Conservation (phyloP, 192 early-diverging fungal species). For the Backusella circina region DNA sequence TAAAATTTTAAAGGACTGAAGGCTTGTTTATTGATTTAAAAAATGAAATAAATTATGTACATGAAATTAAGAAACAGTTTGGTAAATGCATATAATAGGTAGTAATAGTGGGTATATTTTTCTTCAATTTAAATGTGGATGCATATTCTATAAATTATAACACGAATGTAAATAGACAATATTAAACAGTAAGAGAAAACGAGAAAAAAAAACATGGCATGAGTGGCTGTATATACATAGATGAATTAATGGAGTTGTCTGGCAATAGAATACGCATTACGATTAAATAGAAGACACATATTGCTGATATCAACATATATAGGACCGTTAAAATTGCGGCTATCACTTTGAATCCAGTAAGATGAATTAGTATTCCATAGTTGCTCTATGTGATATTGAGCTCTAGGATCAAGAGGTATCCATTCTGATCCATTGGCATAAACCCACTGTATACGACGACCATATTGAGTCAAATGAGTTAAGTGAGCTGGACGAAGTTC, state of each 20-base stretch:
- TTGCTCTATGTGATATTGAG: neutral
- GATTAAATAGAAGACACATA: neutral
- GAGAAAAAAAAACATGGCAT: neutral
- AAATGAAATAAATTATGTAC: neutral
- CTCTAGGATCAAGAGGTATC: neutral
- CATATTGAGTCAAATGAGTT: neutral
- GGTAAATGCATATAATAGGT: neutral
- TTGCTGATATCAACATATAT: neutral
- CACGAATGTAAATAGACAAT: neutral
- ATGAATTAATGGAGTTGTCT: neutral
- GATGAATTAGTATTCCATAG: neutral
- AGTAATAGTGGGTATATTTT: neutral
- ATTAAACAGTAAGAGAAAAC: neutral
- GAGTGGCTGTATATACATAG: neutral
- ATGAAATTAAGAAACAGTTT: neutral
- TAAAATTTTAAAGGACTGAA: neutral
- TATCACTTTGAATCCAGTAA: neutral
- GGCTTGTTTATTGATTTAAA: neutral
- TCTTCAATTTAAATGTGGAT: neutral
- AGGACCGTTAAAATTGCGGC: neutral
- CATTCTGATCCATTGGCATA: constrained; percentile 4
- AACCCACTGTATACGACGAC: neutral
- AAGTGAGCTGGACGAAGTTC: neutral
- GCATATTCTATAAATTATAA: neutral
- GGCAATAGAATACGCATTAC: neutral